phyloP scores from a whole-genome alignment of 73 alveolate genomes.

The Paramecium sexaurelia region DNA sequence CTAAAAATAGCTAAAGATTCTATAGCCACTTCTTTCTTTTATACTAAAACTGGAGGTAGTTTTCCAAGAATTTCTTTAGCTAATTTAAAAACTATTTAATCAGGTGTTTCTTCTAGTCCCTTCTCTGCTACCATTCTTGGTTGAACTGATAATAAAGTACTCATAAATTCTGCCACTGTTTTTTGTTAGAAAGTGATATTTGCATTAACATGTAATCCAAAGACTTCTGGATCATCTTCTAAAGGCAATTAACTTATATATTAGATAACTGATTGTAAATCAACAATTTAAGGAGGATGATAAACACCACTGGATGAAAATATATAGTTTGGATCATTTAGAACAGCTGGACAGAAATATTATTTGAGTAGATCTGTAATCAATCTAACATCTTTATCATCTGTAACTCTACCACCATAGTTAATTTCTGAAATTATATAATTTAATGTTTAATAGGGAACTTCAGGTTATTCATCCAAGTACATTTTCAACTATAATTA shows the following conservation, averaged over 20 bases:
- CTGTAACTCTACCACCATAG: constrained; percentile 99
- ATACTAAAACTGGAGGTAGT: constrained; percentile 82
- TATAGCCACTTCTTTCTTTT: constrained; percentile 80
- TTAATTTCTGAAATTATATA: constrained; percentile 95
- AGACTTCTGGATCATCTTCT: constrained; percentile 99
- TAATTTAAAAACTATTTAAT: constrained; percentile 91
- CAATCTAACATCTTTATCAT: constrained; percentile 98
- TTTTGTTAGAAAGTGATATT: constrained; percentile 96
- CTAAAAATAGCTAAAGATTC: constrained; percentile 93
- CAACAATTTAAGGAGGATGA: constrained; percentile 82
- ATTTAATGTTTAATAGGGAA: constrained; percentile 92
- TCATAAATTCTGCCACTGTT: constrained; percentile 94
- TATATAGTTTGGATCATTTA: constrained; percentile 65
- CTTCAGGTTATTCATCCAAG: constrained; percentile 94
- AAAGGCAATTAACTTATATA: constrained; percentile 96
- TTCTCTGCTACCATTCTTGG: constrained; percentile 96
- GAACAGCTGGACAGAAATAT: constrained; percentile 85
- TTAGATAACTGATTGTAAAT: constrained; percentile 80
- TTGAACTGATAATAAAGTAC: constrained; percentile 90
- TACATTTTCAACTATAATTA: constrained; percentile 93
- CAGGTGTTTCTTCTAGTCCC: constrained; percentile 90
- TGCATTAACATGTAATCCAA: constrained; percentile 99
- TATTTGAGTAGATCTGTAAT: constrained; percentile 95
- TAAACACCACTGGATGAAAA: constrained; percentile 90
- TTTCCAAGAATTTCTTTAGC: constrained; percentile 83